Evolutionary conservation across 2,329 filamentous ascomycete species (phyloP), one percentile per base, ranked within the genome.

Genomic region (Apiospora pterosperma): DNA sequence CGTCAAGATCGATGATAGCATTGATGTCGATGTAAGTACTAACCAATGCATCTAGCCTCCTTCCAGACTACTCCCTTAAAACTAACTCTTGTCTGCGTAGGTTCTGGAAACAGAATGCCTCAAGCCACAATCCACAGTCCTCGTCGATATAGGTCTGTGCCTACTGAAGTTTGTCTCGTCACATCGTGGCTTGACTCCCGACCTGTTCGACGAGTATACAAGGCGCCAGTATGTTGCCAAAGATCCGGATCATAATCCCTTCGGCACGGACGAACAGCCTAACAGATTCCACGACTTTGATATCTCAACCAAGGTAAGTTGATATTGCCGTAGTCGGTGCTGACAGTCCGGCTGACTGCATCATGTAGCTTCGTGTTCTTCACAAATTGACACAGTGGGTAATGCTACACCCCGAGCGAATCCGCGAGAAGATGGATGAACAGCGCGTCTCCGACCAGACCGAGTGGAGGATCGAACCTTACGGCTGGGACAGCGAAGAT

Each of bases 121-220:
- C 38, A 94, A 92, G 74, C 90, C 90, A 21, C 83, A 88, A 36
- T 96, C 94, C 1, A 85, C 88, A 55, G 85, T 90, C 68, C 84
- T 99, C 21, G 82, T 90, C 66, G 88, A 95, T 64, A 92, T 98
- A 71, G 95, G 93, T 39, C 85, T 99, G 58, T 88, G 91, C 63
- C 83, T 98, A 23, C 87, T 98, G 66, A 97, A 97, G 84, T 93
- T 91, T 75, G 90, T 97, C 61, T 97, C 96, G 36, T 97, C 94
- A 66, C 93, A 97, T 81, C 90, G 94, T 68, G 94, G 94, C 68
- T 82, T 98, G 59, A 96, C 91, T 1, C 87, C 84, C 62, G 93
- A 96, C 4, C 90, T 96, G 60, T 97, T 98, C 71, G 93, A 98
- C 75, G 93, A 97, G 73, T 97, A 97, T 75, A 91, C 93, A 38